Percentiles rank a stretch among this genome's conserved stretches.
phyloP scores from a whole-genome alignment of 2,329 filamentous ascomycete genomes.

The Trichoderma semiorbis region DNA sequence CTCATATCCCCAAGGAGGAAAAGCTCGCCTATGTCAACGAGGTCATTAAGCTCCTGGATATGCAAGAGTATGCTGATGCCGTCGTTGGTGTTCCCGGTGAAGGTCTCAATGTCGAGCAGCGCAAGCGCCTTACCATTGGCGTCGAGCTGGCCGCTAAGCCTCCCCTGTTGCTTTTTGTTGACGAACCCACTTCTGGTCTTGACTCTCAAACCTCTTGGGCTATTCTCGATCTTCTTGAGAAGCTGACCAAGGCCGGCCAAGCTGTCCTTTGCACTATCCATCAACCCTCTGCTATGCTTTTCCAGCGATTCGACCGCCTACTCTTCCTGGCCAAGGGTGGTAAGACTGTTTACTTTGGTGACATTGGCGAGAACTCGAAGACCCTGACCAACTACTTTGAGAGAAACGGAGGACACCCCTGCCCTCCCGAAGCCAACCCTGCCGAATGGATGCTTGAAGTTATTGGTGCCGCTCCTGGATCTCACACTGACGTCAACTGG shows the following conservation, averaged over 20 bases:
- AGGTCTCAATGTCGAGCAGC: conserved; percentile 70
- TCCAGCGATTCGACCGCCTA: conserved; percentile 83
- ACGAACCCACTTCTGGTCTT: conserved; percentile 91
- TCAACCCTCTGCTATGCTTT: conserved; percentile 92
- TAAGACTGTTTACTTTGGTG: conserved; percentile 76
- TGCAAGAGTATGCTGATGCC: conserved; percentile 86
- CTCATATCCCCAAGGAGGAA: conserved; percentile 65
- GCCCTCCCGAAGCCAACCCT: conserved; percentile 68
- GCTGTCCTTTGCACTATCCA: conserved; percentile 97
- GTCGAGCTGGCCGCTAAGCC: conserved; percentile 96
- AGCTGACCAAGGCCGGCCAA: conserved; percentile 82
- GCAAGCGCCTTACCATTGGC: conserved; percentile 82
- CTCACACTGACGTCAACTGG: conserved; percentile 63
- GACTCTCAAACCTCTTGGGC: conserved; percentile 93
- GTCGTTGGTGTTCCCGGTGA: conserved; percentile 87
- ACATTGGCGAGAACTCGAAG: conserved; percentile 68
- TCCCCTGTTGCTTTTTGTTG: conserved; percentile 82
- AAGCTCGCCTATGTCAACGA: conserved; percentile 87
- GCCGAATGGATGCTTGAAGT: conserved; percentile 75
- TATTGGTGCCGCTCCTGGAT: conserved; percentile 62
- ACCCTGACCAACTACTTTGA: conserved; percentile 74
- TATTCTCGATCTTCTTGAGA: conserved; percentile 83
- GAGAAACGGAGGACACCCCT: conserved; percentile 62
- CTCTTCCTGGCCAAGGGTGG: conserved; percentile 75
- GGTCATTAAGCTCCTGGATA: conserved; percentile 85